Conservation (phyloP, 2,329 filamentous ascomycete species). For the Chaetoscypha palmicola region DNA sequence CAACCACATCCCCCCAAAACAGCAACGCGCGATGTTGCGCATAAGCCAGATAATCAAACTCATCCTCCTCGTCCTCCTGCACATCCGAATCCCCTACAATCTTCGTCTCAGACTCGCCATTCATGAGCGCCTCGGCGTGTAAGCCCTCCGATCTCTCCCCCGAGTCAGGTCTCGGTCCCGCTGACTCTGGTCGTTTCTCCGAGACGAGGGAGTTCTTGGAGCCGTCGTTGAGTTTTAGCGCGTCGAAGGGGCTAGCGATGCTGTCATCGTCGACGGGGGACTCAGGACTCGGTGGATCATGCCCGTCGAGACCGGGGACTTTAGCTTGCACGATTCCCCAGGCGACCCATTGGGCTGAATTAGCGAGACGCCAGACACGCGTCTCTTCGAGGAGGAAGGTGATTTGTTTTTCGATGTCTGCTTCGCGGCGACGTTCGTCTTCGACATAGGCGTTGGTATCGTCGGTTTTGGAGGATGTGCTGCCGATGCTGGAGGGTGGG, state of each 20-base stretch:
- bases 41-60: conserved; percentile 91
- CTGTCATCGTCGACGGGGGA: not conserved
- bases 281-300: not conserved
- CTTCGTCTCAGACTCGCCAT: not conserved
- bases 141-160: conserved; percentile 18
- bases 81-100: conserved; percentile 21
- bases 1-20: conserved; percentile 87
- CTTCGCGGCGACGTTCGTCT: conserved; percentile 55
- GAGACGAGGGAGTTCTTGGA: not conserved
- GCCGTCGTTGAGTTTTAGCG: not conserved
- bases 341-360: conserved; percentile 84
- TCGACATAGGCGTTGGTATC: conserved; percentile 36
- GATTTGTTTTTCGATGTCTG: conserved; percentile 59
- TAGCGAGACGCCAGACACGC: conserved; percentile 77
- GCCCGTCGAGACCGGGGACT: conserved; percentile 54
- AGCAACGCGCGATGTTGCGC: conserved; percentile 85
- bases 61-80: conserved; percentile 45
- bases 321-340: conserved; percentile 98
- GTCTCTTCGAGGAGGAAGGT: conserved; percentile 70
- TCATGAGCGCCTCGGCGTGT: conserved; percentile 13
- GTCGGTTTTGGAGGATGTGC: conserved; percentile 14
- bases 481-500: conserved; percentile 5
- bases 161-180: no score
- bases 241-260: not conserved
- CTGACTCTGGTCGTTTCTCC: not conserved